Base-by-base conservation (phyloP, 768 basidiomycete species). In the Trametes cinnabarina region DNA sequence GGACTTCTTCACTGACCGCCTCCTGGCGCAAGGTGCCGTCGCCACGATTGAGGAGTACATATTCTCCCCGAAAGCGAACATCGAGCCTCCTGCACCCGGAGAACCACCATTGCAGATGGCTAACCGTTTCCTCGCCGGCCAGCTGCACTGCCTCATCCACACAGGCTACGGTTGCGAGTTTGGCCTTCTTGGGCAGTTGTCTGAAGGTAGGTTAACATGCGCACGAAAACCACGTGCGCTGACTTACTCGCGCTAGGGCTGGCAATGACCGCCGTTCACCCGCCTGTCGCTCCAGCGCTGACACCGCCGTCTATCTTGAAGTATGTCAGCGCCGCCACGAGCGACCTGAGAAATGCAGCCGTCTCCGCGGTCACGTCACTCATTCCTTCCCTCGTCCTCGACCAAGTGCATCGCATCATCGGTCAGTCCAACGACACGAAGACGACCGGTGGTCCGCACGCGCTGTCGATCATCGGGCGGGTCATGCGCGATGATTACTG, bases 61-160 rank as follows among this genome's bases (percentile, higher is more conserved):
- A 6, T 86, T 88, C 63, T 81, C 82, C 1, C 57, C 55, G 17
- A 42, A 60, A 19, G 63, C 62, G 8, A 63, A 64, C 28, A 44
- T 66, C 20, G 55, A 51, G 1, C 64, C 40, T 4, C 55, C 62
- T 28, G 57, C 47, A 30, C 35, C 57, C 7, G 61, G 60, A 5
- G 43, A 62, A 50, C 75, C 80, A 25, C 83, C 82, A 0, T 40
- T 57, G 46, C 72, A 76, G 58, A 84, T 88, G 83, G 62, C 86
- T 14, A 78, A 76, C 50, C 78, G 85, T 5, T 75, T 85, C 54
- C 40, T 85, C 22, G 74, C 75, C 1, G 83, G 83, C 8, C 66
- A 85, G 3, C 25, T 87, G 7, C 87, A 89, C 64, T 82, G 85
- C 0, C 56, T 87, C 37, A 87, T 88, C 42, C 83, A 87, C 59